Base-by-base conservation (phyloP, 257 asterid species). In the Solanum dulcamara region DNA sequence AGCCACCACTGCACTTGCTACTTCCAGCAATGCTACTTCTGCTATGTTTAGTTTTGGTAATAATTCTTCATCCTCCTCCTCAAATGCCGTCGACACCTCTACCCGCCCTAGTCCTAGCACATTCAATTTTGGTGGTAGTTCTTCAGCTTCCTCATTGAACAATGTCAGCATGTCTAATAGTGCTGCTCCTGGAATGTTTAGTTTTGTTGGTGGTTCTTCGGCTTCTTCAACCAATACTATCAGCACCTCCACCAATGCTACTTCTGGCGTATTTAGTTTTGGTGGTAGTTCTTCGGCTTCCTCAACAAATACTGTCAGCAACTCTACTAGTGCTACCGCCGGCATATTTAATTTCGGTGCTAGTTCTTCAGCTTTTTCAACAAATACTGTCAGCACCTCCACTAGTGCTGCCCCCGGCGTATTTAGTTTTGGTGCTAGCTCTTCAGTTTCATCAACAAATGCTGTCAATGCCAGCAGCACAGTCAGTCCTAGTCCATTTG, bases 261-360 rank as follows among this genome's bases (percentile, higher is more conserved):
- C 85, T 24, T 77, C 85, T 64, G 72, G 24, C 24, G 32, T 35
- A n/a, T 88, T 81, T 68, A 67, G 80, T 85, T 90, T 90, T 32
- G 91, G 91, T 80, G 85, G 72, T 77, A 60, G 90, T 86, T 86
- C 92, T 83, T 74, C 91, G 1, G 88, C 87, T 83, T 85, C 95
- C 86, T 80, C 93, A 20, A 83, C 71, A 77, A 84, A 88, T 80
- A 89, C 84, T 67, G 42, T 89, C 10, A 46, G 88, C 83, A 87
- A 86, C 89, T 89, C 93, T 24, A 85, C 85, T 75, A 84, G 85
- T 62, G 75, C 91, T 86, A 48, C 89, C 24, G 44, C 92, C 55
- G 84, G 88, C 62, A 10, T 66, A 53, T 88, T 88, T 71, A 62
- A 89, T 89, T 90, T 89, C 44, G 91, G 92, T 46, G 83, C 17